Evolutionary conservation across 768 basidiomycete species (phyloP), one percentile per base, ranked within the genome.

Genomic region (Epithele typhae): DNA sequence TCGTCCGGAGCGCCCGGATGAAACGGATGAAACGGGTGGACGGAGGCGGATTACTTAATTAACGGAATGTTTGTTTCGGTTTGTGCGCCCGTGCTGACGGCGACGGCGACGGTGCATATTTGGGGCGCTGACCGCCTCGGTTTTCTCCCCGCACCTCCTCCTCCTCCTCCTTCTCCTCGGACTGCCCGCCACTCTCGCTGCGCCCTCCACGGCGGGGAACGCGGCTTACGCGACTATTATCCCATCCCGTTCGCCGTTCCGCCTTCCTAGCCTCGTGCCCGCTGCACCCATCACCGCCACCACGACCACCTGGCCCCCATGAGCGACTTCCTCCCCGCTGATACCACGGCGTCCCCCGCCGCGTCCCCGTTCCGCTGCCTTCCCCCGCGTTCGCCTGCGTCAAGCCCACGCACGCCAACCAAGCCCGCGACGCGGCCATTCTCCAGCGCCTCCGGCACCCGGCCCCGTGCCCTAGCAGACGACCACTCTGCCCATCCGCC

Each of bases 261-360:
- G 44, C 37, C n/a, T n/a, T n/a, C 7, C 27, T 30, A 14, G 46
- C 57, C 56, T 58, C 59, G 59, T 59, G 57, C 40, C 14, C 40
- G 25, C 45, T 45, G 37, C 51, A 41, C 53, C 19, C 49, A 43
- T 49, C 47, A 47, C 46, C 54, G 46, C 48, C 25, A 54, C 52
- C 55, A 49, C 59, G 55, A 56, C 47, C 55, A 46, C 53, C 44
- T 46, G 44, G 27, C 14, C 48, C 37, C 43, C 39, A 60, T 58
- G 59, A 53, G 53, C 50, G 56, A 51, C 46, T 44, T 49, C 48
- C 48, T 53, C 8, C 14, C 27, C n/a, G n/a, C 35, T 48, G 48
- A 45, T 54, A 51, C 48, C 45, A 55, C 40, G 48, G 48, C 52
- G 40, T 51, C 37, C 48, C 27, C 27, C 27, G 8, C 27, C 8